Base-by-base conservation (phyloP, 371 early-diverging fungal genomes). In the Parasitella parasitica region DNA sequence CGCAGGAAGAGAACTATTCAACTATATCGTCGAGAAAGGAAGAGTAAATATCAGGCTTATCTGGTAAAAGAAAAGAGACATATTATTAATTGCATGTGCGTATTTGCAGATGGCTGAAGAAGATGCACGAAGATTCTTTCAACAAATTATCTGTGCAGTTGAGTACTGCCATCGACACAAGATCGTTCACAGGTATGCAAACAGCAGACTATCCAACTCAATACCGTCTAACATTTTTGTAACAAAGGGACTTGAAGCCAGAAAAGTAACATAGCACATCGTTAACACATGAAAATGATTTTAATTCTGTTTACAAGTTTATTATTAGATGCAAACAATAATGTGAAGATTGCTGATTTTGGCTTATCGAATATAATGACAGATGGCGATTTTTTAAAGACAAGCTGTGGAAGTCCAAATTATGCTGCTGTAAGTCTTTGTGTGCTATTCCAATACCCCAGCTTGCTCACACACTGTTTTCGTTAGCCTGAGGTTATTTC, bases 111-210 rank as follows among this genome's bases (percentile, higher is more conserved):
- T 97, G 90, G 76, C 86, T 34, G 97, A 97, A 75, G 88, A 87
- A 69, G 96, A 96, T 62, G 94, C 93, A 0, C 82, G 97, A 36
- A 75, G 92, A 28, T 95, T 97, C 74, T 97, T 98, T 72, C 96
- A 96, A 76, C 99, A 99, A 78, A 92, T 99, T 32, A 91, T 99
- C 26, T 94, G 94, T 69, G 99, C 99, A 0, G 92, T 99, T 12
- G 96, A 97, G 70, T 99, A 97, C 76, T 99, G 99, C 75, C 99
- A 99, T 78, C 84, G 95, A 49, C 93, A 94, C 69, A 95, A 95
- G 59, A 97, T 99, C 70, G 97, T 97, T 32, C 99, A 99, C 76
- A 85, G 98, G 83, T 84, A 65, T 62, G 54, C 16, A 32, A 32
- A 32, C 1, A 30, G 8, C 4, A 30, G 8, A 30, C 4, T 5